Conservation (phyloP, 2,329 filamentous ascomycete species). For the Talaromyces sp. region DNA sequence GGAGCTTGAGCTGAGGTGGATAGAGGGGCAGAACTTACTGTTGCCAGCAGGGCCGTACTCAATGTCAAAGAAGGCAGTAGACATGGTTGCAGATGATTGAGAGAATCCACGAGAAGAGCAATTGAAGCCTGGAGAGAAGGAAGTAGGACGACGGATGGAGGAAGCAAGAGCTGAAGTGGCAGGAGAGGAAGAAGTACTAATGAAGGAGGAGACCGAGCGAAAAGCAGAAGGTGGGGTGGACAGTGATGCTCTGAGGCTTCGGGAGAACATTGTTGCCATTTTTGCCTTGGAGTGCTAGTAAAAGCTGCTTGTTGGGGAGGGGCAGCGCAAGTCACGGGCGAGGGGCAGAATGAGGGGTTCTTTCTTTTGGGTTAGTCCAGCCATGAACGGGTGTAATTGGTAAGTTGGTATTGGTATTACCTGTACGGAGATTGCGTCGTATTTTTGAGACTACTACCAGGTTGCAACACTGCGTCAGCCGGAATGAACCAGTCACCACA, state of each 20-base stretch:
- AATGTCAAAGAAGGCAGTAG: conserved; percentile 71
- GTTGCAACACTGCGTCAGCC: not conserved
- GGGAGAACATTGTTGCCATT: conserved; percentile 42
- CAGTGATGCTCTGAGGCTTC: conserved; percentile 38
- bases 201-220: conserved; percentile 29
- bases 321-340: conserved; percentile 21
- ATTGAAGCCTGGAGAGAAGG: conserved; percentile 24
- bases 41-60: conserved; percentile 52
- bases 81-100: conserved; percentile 71
- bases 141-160: conserved; percentile 17
- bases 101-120: conserved; percentile 53
- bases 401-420: conserved; percentile 11
- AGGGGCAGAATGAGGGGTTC: conserved; percentile 19
- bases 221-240: conserved; percentile 48
- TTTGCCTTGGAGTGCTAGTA: conserved; percentile 13
- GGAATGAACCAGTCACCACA: too few relatives aligned
- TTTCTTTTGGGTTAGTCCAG: not conserved
- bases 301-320: conserved; percentile 7
- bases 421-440: conserved; percentile 4
- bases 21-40: conserved; percentile 29
- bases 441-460: not conserved
- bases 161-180: conserved; percentile 35
- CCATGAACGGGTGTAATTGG: not conserved
- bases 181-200: conserved; percentile 35
- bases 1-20: not conserved